phyloP scores from a whole-genome alignment of 2,329 filamentous ascomycete genomes.

The Rhynchosporium secalis region DNA sequence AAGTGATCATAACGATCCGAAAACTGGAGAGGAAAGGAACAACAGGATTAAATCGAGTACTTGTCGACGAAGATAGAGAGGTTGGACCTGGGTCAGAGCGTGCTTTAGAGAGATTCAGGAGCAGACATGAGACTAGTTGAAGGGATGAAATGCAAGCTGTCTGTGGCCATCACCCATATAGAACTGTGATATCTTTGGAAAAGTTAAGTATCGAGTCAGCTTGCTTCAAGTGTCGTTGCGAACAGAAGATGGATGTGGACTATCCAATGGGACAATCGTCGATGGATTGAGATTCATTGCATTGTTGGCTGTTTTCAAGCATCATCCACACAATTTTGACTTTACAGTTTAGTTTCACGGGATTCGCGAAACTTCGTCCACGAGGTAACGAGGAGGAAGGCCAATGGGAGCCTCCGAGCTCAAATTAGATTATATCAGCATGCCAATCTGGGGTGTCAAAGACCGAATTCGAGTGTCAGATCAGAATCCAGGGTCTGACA shows the following conservation, averaged over 20 bases:
- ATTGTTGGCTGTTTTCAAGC: conserved; percentile 5
- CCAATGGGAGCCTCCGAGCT: neutral
- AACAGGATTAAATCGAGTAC: neutral
- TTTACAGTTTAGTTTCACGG: conserved; percentile 8
- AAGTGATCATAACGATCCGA: conserved; percentile 20
- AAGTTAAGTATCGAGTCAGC: conserved; percentile 1
- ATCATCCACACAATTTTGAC: conserved; percentile 6
- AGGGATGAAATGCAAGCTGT: conserved; percentile 2
- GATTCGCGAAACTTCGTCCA: conserved; percentile 9
- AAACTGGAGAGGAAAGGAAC: conserved; percentile 3
- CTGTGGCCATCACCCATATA: neutral
- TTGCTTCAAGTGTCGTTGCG: neutral
- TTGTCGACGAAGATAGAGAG: neutral
- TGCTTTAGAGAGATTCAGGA: conserved; percentile 1
- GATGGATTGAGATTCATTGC: neutral
- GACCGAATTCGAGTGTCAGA: neutral
- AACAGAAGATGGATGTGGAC: neutral
- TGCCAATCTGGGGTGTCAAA: neutral
- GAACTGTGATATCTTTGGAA: neutral
- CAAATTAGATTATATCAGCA: neutral
- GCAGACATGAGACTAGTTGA: conserved; percentile 4
- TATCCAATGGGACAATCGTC: neutral
- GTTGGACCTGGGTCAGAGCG: neutral
- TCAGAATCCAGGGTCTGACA: neutral
- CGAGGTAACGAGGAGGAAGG: neutral